phyloP scores from a whole-genome alignment of 2,329 filamentous ascomycete genomes.

The Aspergillus calidoustus region DNA sequence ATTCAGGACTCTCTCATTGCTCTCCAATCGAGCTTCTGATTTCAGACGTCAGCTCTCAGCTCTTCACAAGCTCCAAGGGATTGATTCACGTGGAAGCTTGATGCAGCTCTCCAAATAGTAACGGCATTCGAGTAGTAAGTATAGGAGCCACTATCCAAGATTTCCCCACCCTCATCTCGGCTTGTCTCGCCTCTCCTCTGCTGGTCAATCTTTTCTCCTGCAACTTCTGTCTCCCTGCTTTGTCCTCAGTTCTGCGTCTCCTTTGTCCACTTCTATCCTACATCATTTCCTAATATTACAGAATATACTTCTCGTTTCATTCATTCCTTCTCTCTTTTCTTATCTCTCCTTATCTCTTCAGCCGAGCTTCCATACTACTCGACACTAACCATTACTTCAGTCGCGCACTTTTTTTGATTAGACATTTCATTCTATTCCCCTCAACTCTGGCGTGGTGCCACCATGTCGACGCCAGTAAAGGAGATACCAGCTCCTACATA shows the following conservation, averaged over 20 bases:
- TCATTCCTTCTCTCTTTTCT: not conserved
- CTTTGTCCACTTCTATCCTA: not conserved
- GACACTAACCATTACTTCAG: not conserved
- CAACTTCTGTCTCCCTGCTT: conserved; percentile 13
- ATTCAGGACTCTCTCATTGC: not conserved
- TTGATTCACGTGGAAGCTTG: not conserved
- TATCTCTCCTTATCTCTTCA: not conserved
- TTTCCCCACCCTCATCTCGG: conserved; percentile 18
- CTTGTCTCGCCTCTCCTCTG: conserved; percentile 14
- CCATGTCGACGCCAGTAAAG: conserved; percentile 42
- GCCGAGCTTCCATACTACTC: not conserved
- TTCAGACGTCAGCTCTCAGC: not conserved
- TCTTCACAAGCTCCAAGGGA: not conserved
- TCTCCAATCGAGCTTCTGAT: not conserved
- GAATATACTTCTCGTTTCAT: not conserved
- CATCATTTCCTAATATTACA: conserved; percentile 1
- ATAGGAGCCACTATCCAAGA: conserved; percentile 8
- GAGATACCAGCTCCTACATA: conserved; percentile 34
- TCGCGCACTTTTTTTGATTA: not conserved
- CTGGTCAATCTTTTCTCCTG: conserved; percentile 13
- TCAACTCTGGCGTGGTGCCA: conserved; percentile 31
- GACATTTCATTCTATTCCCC: not conserved
- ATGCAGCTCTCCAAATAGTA: not conserved
- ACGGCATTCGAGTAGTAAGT: conserved; percentile 7
- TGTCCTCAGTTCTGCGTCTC: conserved; percentile 3